Evolutionary conservation across 2,329 filamentous ascomycete species (phyloP), one percentile per base, ranked within the genome.

Genomic region (Colletotrichum shisoi): DNA sequence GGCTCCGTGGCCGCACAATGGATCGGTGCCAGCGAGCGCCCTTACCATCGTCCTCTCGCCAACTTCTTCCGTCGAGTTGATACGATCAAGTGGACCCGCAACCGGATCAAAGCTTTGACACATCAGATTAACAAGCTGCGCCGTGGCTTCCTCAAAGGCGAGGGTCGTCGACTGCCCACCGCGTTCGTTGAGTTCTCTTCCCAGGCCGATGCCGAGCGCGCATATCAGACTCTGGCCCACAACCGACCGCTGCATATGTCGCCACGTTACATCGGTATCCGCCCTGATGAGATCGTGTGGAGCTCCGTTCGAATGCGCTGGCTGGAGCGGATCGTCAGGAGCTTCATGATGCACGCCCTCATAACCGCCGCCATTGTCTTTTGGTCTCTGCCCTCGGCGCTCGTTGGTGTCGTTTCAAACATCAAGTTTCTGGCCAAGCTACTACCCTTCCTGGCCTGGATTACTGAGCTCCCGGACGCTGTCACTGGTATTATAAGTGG

Each of bases 131-230:
- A 73, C 68, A 91, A 96, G 77, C 87, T 97, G 59, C 86, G 90
- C 70, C 79, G 86, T 78, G 71, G 86, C 45, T 89, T 92, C 73
- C 84, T 85, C 45, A 80, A 83, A 13, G 88, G 91, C 56, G 69
- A 70, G 6, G 89, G 84, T 27, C 83, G 86, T 60, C 84, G 85
- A 71, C 81, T 90, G 61, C 87, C 87, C 59, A 89, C 93, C 3
- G 90, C 95, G n/a, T 98, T 99, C 73, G 91, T 99, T 70, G 94
- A 98, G 75, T 99, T 97, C 74, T 85, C 87, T 70, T 88, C 86
- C 3, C 92, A 96, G 75, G 85, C 89, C 27, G 91, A 92, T 68
- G 95, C 95, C 9, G 94, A 99, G 77, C 83, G 85, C 64, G 94
- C 94, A 27, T 96, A 86, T 78, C 94, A 97, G 78, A 89, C 88